A percentile compares a stretch with the other conserved stretches of the same genome.
phyloP scores from a whole-genome alignment of 805 yeast species.

The Lipomyces chichibuensis region DNA sequence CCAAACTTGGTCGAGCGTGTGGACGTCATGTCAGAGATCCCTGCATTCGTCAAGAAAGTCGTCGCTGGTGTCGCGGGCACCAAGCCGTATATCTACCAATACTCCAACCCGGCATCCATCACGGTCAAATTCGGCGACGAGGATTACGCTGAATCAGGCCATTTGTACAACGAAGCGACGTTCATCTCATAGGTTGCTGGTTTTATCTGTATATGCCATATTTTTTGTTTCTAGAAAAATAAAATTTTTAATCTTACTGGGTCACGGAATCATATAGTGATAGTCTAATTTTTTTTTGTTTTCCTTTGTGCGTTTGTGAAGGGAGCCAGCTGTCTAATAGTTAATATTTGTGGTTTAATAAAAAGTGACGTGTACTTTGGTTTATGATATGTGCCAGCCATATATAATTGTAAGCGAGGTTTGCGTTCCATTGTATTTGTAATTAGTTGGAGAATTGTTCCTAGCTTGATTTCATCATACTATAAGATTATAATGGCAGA shows the following conservation, averaged over 20 bases:
- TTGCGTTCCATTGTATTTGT: no score
- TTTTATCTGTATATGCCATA: not conserved
- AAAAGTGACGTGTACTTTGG: not conserved
- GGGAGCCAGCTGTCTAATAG: not conserved
- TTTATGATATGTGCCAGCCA: not conserved
- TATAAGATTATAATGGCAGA: no score
- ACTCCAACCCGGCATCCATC: conserved; percentile 64
- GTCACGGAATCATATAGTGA: not conserved
- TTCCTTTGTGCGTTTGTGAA: not conserved
- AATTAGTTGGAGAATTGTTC: no score
- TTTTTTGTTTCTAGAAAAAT: not conserved
- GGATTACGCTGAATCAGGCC: conserved; percentile 57
- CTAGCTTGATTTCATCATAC: no score
- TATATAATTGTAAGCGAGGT: no score
- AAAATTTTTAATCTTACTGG: not conserved
- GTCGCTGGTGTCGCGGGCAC: conserved; percentile 95
- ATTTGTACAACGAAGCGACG: conserved; percentile 78
- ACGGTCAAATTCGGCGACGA: conserved; percentile 49
- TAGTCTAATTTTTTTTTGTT: not conserved
- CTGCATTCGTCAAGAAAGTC: conserved; percentile 87
- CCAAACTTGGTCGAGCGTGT: conserved; percentile 76
- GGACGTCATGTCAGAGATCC: conserved; percentile 97
- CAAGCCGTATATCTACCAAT: conserved; percentile 95
- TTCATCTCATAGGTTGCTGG: conserved; percentile 55
- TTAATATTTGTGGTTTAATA: not conserved